Conservation (phyloP, 2,329 filamentous ascomycete genomes). For the Phialophora tarda region DNA sequence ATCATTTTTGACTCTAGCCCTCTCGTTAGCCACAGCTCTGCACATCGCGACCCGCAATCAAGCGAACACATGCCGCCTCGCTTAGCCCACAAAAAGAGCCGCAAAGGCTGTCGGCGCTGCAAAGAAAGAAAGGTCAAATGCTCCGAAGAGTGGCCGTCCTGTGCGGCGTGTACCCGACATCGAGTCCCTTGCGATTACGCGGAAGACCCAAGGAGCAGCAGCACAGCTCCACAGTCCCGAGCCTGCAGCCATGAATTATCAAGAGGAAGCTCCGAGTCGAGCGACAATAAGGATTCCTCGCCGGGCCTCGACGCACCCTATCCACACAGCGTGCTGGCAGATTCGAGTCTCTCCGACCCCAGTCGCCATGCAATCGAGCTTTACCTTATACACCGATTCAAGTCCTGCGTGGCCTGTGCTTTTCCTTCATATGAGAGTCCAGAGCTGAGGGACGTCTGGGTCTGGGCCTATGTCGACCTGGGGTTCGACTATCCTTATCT, state of each 20-base stretch:
- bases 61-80: slow-evolving; percentile 6
- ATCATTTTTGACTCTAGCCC: background rate
- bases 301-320: slow-evolving; percentile 19
- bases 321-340: background rate
- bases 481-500: slow-evolving; percentile 22
- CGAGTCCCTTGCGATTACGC: background rate
- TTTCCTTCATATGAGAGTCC: slow-evolving; percentile 19
- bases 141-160: slow-evolving; percentile 41
- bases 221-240: background rate
- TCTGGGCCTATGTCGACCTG: slow-evolving; percentile 9
- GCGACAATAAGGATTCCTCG: background rate
- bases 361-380: slow-evolving; percentile 22
- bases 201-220: background rate
- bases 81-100: slow-evolving; percentile 25
- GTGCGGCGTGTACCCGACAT: slow-evolving; percentile 7
- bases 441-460: slow-evolving; percentile 14
- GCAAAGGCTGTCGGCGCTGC: slow-evolving; percentile 28
- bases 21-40: background rate
- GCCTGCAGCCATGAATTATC: background rate
- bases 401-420: slow-evolving; percentile 16
- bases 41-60: background rate
- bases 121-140: slow-evolving; percentile 40
- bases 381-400: slow-evolving; percentile 27
- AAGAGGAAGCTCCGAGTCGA: slow-evolving; percentile 1
- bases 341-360: slow-evolving; percentile 14